Evolutionary conservation across 106 monocot genomes (phyloP), one percentile per base, ranked within the genome.

Genomic region (Dendrobium catenatum): DNA sequence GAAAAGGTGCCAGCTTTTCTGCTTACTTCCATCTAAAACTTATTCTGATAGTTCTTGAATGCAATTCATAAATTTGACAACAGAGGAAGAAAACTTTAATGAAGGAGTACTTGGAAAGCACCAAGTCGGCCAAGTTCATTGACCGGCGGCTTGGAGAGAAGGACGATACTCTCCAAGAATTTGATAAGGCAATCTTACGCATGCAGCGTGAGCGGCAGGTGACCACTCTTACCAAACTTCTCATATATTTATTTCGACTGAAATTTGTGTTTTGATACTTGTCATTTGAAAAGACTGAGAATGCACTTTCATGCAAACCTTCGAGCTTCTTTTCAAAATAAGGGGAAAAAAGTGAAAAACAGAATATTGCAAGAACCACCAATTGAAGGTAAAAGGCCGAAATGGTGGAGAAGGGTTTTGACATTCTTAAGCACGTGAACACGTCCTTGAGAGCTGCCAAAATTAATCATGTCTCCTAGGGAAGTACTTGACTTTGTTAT

Each of bases 51-150:
- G 16, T 64, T 58, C 37, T 31, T 70, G 9, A 20, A 48, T 76
- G 73, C 26, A 27, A 46, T 83, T 72, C 81, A 42, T 70, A 42
- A 46, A 24, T 48, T 26, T 29, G 75, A 33, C 41, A 48, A 55
- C 90, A 96, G 94, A 92, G 94, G 85, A 91, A 89, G 84, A 92
- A 93, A 54, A 94, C 97, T 10, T 20, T 98, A 55, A 82, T 90
- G 82, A 89, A 88, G 90, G 94, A 98, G 83, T 98, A 89, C 42
- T 89, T 91, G 77, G 81, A 89, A 79, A 91, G 91, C 68, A 68
- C 73, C 49, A 98, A 98, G 83, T 91, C 94, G 24, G 86, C 97
- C 6, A 74, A 77, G 42, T 98, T 98, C 68, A 40, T 91, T 13
- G 97, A 98, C 77, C 89, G 85, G 78, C 84, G 94, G 59, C 94